Evolutionary conservation across 805 yeast genomes (phyloP), one percentile per base, ranked within the genome.

Genomic region (Kazachstania martiniae): DNA sequence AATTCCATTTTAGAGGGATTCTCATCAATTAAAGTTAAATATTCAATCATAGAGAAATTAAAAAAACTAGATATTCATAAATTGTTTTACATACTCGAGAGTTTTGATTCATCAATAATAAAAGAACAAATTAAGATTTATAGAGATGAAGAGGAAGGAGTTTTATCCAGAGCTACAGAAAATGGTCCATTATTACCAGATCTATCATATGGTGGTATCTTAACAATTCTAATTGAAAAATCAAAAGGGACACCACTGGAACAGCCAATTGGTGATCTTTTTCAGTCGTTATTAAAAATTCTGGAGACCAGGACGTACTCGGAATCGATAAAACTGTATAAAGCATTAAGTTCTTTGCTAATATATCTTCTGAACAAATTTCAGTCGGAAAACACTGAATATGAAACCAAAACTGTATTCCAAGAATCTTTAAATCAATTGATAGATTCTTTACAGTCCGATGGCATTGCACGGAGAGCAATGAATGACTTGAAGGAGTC

Each of bases 401-500:
- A 56, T 31, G 25, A 38, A 32, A 37, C 46, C 12, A 80, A 76
- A 29, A 65, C 76, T n/a, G 74, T 83, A 12, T 66, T 84, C 41
- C 82, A 79, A 33, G 72, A 81, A 29, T 83, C 94, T 1, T 75
- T 87, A 22, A 85, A 82, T 46, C 65, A 74, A 34, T 61, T 89
- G 28, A 65, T 74, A 37, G 76, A 84, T 27, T 68, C 81, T 18
- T 65, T 87, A 48, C 76, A 77, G 43, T 82, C 95, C 0, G 95
- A 89, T 52, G 94, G 84, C 33, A 77, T 78, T 58, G 94, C 94
- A 9, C 65, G 75, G 32, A 67, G 80, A 38, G 93, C 95, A 39
- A 67, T 62, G 85, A 71, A 34, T 65, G 76, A 23, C 66, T 68
- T 45, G 71, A 65, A 28, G 63, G 73, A 21, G 53, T 60, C 27